These are phyloP conservation scores for Tuctoria greenei DNA, from an alignment of 176 grass and related monocot species.

Conservation along the genomic window DNA sequence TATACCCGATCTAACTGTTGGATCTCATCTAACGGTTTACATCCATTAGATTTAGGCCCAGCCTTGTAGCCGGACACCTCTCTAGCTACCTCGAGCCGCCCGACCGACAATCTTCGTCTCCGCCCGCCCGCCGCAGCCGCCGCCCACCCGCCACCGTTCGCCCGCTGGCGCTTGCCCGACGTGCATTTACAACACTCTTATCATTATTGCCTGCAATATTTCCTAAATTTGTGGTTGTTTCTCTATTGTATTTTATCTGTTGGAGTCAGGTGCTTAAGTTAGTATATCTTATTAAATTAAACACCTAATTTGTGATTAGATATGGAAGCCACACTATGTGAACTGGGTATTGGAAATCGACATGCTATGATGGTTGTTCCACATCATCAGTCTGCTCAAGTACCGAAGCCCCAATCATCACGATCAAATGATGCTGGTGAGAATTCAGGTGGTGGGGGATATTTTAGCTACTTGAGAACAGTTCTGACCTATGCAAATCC, in stretches of 20 bases:
- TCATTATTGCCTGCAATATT: background rate
- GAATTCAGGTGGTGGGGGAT: slow-evolving; percentile 42
- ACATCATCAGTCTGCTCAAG: slow-evolving; percentile 38
- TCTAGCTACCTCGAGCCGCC: too few species aligned
- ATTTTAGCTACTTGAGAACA: slow-evolving; percentile 69
- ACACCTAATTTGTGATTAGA: slow-evolving; percentile 46
- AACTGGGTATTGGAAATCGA: slow-evolving; percentile 78
- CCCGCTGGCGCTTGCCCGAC: too few species aligned
- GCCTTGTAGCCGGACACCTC: too few species aligned
- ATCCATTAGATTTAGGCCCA: too few species aligned
- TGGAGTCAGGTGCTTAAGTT: background rate
- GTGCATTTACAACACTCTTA: too few species aligned
- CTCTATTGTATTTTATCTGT: background rate
- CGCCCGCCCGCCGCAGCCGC: too few species aligned
- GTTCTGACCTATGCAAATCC: slow-evolving; percentile 74
- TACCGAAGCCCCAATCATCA: slow-evolving; percentile 42
- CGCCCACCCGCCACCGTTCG: too few species aligned
- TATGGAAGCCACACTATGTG: slow-evolving; percentile 62
- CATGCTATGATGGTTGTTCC: slow-evolving; percentile 86
- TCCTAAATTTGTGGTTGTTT: background rate
- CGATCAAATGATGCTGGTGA: slow-evolving; percentile 24
- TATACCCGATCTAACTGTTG: too few species aligned
- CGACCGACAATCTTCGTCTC: too few species aligned
- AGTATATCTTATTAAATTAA: slow-evolving; percentile 20
- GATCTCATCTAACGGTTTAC: too few species aligned